phyloP scores from a whole-genome alignment of 1,284 basidiomycete genomes.

The Moesziomyces sp. region DNA sequence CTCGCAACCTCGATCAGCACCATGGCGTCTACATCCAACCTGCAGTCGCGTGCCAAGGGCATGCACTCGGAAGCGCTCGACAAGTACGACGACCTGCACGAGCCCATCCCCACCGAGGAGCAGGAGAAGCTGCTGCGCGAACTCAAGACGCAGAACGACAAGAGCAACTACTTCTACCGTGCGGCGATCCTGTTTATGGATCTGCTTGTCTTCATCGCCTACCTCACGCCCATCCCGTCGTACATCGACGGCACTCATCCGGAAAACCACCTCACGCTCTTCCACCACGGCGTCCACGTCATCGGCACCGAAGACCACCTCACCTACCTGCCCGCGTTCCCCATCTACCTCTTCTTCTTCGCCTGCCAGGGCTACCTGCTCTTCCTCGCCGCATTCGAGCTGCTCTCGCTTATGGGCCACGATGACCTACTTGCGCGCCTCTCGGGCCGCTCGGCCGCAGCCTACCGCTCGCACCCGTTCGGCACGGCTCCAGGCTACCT shows the following conservation, averaged over 20 bases:
- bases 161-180: slow-evolving; percentile 62
- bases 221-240: slow-evolving; percentile 62
- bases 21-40: slow-evolving; percentile 14
- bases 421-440: slow-evolving; percentile 12
- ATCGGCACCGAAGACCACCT: slow-evolving; percentile 64
- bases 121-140: slow-evolving; percentile 57
- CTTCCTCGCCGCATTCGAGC: slow-evolving; percentile 44
- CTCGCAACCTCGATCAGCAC: background rate
- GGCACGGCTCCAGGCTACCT: slow-evolving; percentile 64
- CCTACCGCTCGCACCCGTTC: slow-evolving; percentile 62
- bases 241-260: slow-evolving; percentile 63
- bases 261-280: slow-evolving; percentile 63
- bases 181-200: slow-evolving; percentile 51
- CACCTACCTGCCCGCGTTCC: slow-evolving; percentile 63
- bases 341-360: slow-evolving; percentile 63
- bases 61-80: slow-evolving; percentile 40
- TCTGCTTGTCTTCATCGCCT: slow-evolving; percentile 50
- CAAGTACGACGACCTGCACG: slow-evolving; percentile 51
- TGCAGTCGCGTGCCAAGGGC: slow-evolving; percentile 22
- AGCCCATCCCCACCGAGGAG: slow-evolving; percentile 51
- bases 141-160: slow-evolving; percentile 55
- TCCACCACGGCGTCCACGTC: slow-evolving; percentile 52
- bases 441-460: slow-evolving; percentile 28
- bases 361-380: slow-evolving; percentile 50
- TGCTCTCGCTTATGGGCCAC: slow-evolving; percentile 51